phyloP scores from a whole-genome alignment of 805 yeast species.

The Metschnikowia santaceciliae region DNA sequence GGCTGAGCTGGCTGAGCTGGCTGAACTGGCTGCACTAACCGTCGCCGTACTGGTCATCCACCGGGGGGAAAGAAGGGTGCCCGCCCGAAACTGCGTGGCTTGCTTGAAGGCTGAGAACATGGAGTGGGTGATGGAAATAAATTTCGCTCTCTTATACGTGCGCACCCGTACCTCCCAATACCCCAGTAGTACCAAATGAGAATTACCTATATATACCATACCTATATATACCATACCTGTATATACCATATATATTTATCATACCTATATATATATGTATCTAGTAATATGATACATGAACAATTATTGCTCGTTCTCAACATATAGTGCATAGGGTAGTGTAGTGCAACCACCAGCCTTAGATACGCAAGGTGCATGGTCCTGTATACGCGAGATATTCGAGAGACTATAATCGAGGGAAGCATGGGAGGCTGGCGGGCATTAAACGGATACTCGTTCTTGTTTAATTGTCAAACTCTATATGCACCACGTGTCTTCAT shows the following conservation, averaged over 20 bases:
- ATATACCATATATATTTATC: no score
- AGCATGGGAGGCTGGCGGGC: neutral
- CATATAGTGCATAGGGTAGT: no score
- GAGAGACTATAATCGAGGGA: constrained; percentile 3
- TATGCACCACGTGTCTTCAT: no score
- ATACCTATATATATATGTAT: no score
- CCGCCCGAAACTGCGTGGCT: neutral
- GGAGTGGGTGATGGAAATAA: neutral
- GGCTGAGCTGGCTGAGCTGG: neutral
- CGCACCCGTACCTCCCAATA: neutral
- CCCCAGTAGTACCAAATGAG: no score
- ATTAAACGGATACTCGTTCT: neutral
- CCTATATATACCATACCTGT: no score
- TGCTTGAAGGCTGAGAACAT: constrained; percentile 1
- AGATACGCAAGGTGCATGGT: neutral
- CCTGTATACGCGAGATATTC: constrained; percentile 3
- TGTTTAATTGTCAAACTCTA: no score
- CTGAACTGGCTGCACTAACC: neutral
- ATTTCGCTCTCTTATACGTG: constrained; percentile 1
- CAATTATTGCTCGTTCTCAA: no score
- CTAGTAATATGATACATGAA: no score
- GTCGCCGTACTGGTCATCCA: neutral
- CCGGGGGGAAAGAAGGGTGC: neutral
- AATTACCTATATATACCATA: no score
- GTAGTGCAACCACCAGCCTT: neutral